Conservation (phyloP, 1,284 basidiomycete genomes). For the Cryptococcus neoformans region DNA sequence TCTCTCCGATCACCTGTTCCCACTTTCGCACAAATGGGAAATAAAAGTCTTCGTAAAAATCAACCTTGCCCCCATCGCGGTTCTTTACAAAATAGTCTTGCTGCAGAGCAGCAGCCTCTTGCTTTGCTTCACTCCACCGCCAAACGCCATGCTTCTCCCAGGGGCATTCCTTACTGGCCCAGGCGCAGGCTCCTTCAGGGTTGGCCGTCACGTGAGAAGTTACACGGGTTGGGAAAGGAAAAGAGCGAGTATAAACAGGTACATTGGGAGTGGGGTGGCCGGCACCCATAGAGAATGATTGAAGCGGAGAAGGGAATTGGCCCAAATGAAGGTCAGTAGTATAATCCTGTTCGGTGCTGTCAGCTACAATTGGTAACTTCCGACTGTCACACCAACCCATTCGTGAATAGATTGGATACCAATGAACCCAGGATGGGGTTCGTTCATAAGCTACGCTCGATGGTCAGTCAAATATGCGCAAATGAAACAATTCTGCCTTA, state of each 20-base stretch:
- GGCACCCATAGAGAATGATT: constrained; percentile 78
- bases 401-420: constrained; percentile 74
- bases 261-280: constrained; percentile 68
- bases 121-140: constrained; percentile 74
- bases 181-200: constrained; percentile 58
- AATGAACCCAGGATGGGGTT: constrained; percentile 92
- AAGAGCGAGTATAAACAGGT: constrained; percentile 71
- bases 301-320: constrained; percentile 72
- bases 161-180: constrained; percentile 70
- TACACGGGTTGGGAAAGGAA: constrained; percentile 72
- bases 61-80: constrained; percentile 62
- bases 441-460: constrained; percentile 75
- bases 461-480: background rate
- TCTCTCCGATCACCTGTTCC: constrained; percentile 59
- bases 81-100: constrained; percentile 82
- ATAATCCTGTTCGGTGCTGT: constrained; percentile 56
- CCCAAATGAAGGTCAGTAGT: constrained; percentile 91
- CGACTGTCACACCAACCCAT: constrained; percentile 54
- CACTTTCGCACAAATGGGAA: constrained; percentile 75
- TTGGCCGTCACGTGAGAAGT: constrained; percentile 51
- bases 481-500: constrained; percentile 35
- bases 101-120: constrained; percentile 70
- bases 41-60: constrained; percentile 84
- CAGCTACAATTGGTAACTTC: background rate
- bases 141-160: constrained; percentile 95